phyloP scores from a whole-genome alignment of 306 rosid species.

The Prunus padus region DNA sequence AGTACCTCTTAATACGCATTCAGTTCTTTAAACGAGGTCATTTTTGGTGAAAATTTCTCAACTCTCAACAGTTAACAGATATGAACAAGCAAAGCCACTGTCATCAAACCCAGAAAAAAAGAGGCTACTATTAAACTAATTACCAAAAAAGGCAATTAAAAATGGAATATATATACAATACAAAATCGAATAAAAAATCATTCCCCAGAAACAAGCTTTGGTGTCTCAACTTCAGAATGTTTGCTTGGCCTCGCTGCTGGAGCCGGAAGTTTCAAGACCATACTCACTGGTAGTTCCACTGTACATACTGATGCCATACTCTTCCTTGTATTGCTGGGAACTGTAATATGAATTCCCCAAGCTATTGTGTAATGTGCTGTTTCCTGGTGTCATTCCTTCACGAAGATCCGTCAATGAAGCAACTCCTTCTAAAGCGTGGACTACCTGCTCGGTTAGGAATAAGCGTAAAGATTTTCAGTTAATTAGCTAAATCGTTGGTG shows the following conservation, averaged over 20 bases:
- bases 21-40: background rate
- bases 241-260: conserved; percentile 37
- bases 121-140: background rate
- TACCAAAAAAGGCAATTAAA: background rate
- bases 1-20: background rate
- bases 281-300: conserved; percentile 49
- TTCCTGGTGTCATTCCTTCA: conserved; percentile 26
- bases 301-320: conserved; percentile 25
- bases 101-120: background rate
- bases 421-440: conserved; percentile 51
- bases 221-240: conserved; percentile 5
- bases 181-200: background rate
- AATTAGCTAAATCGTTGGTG: background rate
- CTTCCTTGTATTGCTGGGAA: conserved; percentile 26
- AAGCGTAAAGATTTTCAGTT: background rate
- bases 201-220: background rate
- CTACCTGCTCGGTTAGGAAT: conserved; percentile 33
- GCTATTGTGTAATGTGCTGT: conserved; percentile 25
- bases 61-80: background rate
- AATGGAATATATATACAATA: background rate
- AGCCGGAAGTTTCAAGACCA: conserved; percentile 42
- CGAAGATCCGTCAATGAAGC: conserved; percentile 39
- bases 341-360: conserved; percentile 30
- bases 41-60: background rate
- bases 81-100: conserved; percentile 10